Evolutionary conservation across 495 filamentous ascomycete genomes (phyloP).

Genomic region (Aspergillus steynii): DNA sequence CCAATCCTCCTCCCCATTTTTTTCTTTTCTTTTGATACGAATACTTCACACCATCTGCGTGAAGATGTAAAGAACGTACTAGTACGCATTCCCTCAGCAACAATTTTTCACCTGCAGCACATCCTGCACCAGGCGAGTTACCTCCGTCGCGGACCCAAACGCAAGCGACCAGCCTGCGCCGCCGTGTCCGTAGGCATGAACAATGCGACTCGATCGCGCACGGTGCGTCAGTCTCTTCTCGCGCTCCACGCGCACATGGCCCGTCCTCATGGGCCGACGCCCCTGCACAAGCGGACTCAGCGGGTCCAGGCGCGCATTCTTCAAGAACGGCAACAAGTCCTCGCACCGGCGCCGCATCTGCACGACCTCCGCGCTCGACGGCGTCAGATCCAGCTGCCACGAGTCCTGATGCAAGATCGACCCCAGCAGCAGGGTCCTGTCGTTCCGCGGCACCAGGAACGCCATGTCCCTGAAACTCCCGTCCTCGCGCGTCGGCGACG

Average conservation of each 20-base stretch:
- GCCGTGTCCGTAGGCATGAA: constrained; percentile 53
- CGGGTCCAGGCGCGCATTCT: constrained; percentile 43
- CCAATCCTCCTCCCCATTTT: not conserved
- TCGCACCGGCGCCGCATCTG: constrained; percentile 49
- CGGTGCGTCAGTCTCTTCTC: constrained; percentile 29
- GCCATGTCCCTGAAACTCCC: constrained; percentile 40
- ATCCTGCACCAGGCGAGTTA: constrained; percentile 1
- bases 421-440: constrained; percentile 50
- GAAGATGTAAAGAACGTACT: too few species aligned
- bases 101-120: not conserved
- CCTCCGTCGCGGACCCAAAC: constrained; percentile 31
- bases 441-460: constrained; percentile 53
- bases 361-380: constrained; percentile 40
- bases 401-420: constrained; percentile 41
- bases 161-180: constrained; percentile 48
- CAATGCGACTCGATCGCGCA: constrained; percentile 35
- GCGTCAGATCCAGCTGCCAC: constrained; percentile 42
- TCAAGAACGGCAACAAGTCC: constrained; percentile 41
- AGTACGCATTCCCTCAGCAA: not conserved
- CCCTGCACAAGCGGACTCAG: constrained; percentile 50
- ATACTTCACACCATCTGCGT: too few species aligned
- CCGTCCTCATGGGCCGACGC: constrained; percentile 39
- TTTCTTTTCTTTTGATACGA: too few species aligned
- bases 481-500: constrained; percentile 33
- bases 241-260: constrained; percentile 47